Evolutionary conservation across 1,284 basidiomycete genomes (phyloP).

Genomic region (Gymnopus androsaceus): DNA sequence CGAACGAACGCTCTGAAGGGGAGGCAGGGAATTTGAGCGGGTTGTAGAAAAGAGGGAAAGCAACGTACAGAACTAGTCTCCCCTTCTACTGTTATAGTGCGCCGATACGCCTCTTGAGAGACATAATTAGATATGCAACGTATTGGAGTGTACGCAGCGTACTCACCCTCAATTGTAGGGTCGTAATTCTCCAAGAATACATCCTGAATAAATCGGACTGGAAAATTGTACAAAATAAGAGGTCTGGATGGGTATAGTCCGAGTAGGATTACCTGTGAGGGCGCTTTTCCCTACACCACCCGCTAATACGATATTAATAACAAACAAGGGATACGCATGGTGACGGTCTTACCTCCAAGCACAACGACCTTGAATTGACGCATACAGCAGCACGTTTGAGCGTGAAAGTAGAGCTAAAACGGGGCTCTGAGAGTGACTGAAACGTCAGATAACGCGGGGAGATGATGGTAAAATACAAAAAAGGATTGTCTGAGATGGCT

Average conservation of each 20-base stretch:
- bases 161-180: constrained; percentile 52
- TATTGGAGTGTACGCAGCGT: not conserved
- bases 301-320: constrained; percentile 42
- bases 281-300: constrained; percentile 87
- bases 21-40: constrained; percentile 14
- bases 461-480: not conserved
- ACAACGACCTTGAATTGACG: constrained; percentile 75
- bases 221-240: not conserved
- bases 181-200: constrained; percentile 79
- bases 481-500: not conserved
- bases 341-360: constrained; percentile 61
- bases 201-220: constrained; percentile 33
- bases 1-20: constrained; percentile 2
- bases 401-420: not conserved
- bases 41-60: constrained; percentile 17
- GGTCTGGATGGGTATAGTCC: not conserved
- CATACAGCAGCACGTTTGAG: constrained; percentile 37
- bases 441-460: not conserved
- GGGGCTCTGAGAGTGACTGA: not conserved
- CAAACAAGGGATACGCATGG: not conserved
- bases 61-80: constrained; percentile 53
- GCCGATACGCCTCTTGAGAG: constrained; percentile 63
- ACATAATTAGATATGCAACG: constrained; percentile 6
- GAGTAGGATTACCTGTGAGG: constrained; percentile 46
- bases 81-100: constrained; percentile 62